These are phyloP conservation scores for Begonia loranthoides DNA, from an alignment of 306 rosid species.

Conservation along the genomic window DNA sequence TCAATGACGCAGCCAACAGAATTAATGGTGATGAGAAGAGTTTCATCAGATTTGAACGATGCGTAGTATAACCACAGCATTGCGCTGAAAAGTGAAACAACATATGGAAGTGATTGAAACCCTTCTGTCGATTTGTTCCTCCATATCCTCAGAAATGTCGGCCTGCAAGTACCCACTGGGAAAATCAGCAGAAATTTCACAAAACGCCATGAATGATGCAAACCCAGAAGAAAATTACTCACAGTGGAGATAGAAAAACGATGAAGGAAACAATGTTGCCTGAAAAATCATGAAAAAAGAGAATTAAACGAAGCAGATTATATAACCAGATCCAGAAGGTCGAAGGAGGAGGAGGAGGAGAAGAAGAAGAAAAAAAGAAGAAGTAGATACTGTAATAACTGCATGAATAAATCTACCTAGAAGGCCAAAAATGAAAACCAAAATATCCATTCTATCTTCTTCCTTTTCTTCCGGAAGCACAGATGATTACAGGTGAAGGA, in stretches of 20 bases:
- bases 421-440: slow-evolving; percentile 2
- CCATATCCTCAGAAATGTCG: slow-evolving; percentile 53
- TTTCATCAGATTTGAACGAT: slow-evolving; percentile 42
- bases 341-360: too few relatives aligned
- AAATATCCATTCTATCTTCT: too few relatives aligned
- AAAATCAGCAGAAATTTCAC: neutral
- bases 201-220: neutral
- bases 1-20: slow-evolving; percentile 62
- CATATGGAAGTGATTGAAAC: slow-evolving; percentile 76
- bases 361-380: too few relatives aligned
- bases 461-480: too few relatives aligned
- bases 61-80: slow-evolving; percentile 93
- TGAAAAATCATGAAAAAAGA: slow-evolving; percentile 3
- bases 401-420: neutral
- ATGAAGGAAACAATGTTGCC: slow-evolving; percentile 64
- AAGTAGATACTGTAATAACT: too few relatives aligned
- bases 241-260: slow-evolving; percentile 85
- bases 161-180: slow-evolving; percentile 19
- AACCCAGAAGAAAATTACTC: slow-evolving; percentile 15
- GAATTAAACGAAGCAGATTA: too few relatives aligned
- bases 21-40: slow-evolving; percentile 70
- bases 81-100: slow-evolving; percentile 78
- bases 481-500: too few relatives aligned
- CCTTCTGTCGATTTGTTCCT: slow-evolving; percentile 92
- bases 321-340: too few relatives aligned